Base-by-base conservation (phyloP, 2,329 filamentous ascomycete genomes). In the Epichloe coenophiala region DNA sequence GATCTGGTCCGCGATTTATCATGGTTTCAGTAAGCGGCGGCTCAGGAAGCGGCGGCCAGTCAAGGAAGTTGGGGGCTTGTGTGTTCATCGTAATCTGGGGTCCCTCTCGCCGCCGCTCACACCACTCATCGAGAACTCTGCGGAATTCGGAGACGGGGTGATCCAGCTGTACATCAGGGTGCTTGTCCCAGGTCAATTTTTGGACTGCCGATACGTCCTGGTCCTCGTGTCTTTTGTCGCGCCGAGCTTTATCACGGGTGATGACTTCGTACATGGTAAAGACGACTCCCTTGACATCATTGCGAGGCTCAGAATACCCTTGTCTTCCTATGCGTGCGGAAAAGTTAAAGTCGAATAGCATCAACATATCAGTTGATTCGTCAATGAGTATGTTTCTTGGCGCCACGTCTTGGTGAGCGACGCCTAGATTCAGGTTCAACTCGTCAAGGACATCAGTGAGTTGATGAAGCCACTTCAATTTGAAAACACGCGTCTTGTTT, bases 391-490 rank as follows among this genome's bases (percentile, higher is more conserved):
- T 57, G 50, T 71, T 71, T 35, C 64, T 60, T 3, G 64, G 54
- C 4, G 62, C 60, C 46, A 71, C 58, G 51, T 70, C 68, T 50
- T 68, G 62, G 55, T 71, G 69, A 36, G 58, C 54, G 44, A 71
- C 61, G 19, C 68, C 66, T 36, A 63, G 52, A 23, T 61, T 51
- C 4, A 70, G 55, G 49, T 71, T 70, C 39, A 71, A 55, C 33
- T 63, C 60, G 49, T 71, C 67, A 7, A 70, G 58, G 5, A 65
- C 60, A 2, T 58, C 13, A 5, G 58, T 63, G 7, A 70, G 60
- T 51, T 71, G 67, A 23, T 60, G 51, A 11, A 68, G 56, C 61
- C 63, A 67, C 50, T 64, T 54, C 6, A 68, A 54, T 58, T 63
- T 66, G 53, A 69, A 69, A 12, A 56, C 44, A 15, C 61, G 60